Evolutionary conservation across 2,329 filamentous ascomycete genomes (phyloP).

Genomic region (Xylariaceae sp.): DNA sequence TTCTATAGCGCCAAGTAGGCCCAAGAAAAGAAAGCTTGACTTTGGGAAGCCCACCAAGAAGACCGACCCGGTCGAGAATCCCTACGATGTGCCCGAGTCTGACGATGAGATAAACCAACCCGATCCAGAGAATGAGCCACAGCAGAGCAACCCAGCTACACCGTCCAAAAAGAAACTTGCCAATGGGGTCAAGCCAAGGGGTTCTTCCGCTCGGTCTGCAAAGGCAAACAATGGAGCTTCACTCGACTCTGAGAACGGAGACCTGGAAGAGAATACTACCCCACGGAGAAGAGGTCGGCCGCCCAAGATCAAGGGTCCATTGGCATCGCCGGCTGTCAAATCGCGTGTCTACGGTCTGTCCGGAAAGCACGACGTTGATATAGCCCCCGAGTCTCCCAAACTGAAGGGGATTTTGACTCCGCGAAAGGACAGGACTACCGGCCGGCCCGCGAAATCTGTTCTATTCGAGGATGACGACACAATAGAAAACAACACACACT

Average conservation of each 20-base stretch:
- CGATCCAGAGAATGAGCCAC: neutral
- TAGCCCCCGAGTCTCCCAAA: constrained; percentile 12
- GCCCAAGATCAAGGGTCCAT: constrained; percentile 11
- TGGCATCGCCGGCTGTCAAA: constrained; percentile 12
- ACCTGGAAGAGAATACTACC: neutral
- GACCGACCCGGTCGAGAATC: constrained; percentile 12
- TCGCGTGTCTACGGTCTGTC: constrained; percentile 14
- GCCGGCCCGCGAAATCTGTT: constrained; percentile 47
- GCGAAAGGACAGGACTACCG: constrained; percentile 40
- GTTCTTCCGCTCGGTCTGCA: constrained; percentile 1
- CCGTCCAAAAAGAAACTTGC: constrained; percentile 13
- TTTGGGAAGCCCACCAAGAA: constrained; percentile 10
- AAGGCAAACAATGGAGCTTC: constrained; percentile 1
- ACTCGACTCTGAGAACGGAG: neutral
- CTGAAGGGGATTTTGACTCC: constrained; percentile 57
- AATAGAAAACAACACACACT: constrained; percentile 43
- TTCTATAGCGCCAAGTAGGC: constrained; percentile 15
- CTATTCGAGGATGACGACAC: constrained; percentile 41
- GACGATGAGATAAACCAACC: constrained; percentile 22
- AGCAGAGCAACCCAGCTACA: constrained; percentile 12
- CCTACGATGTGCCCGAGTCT: constrained; percentile 30
- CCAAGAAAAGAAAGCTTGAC: constrained; percentile 25
- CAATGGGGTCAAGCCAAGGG: constrained; percentile 2
- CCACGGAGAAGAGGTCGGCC: constrained; percentile 24
- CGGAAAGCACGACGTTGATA: constrained; percentile 1